Evolutionary conservation across 805 yeast genomes (phyloP).

Genomic region (Scheffersomyces coipomensis): DNA sequence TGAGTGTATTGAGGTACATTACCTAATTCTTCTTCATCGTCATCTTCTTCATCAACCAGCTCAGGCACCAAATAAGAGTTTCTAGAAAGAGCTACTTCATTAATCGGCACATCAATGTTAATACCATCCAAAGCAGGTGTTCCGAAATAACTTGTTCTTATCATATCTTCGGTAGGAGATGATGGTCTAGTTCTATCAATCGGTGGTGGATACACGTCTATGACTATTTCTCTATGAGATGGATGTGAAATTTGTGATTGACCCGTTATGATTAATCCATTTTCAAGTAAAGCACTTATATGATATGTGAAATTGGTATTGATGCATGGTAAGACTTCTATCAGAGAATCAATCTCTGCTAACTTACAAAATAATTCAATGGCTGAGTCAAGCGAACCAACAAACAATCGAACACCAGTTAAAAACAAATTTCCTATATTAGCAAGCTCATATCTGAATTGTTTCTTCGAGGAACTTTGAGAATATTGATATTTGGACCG

Average conservation of each 20-base stretch:
- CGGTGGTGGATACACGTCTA: conserved; percentile 23
- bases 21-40: conserved; percentile 48
- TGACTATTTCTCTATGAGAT: conserved; percentile 19
- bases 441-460: conserved; percentile 73
- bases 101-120: conserved; percentile 4
- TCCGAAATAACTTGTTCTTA: conserved; percentile 4
- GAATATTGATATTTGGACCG: conserved; percentile 48
- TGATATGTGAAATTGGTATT: conserved; percentile 85
- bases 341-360: conserved; percentile 51
- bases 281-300: conserved; percentile 69
- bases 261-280: conserved; percentile 79
- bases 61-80: not conserved
- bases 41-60: conserved; percentile 1
- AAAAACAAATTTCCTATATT: conserved; percentile 82
- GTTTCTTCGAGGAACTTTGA: conserved; percentile 34
- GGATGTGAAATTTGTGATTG: conserved; percentile 96
- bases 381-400: conserved; percentile 83
- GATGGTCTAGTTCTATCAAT: conserved; percentile 21
- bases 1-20: conserved; percentile 71
- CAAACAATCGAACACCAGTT: conserved; percentile 77
- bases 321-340: conserved; percentile 73
- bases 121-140: not conserved
- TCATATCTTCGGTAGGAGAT: conserved; percentile 7
- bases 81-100: conserved; percentile 7
- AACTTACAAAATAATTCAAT: conserved; percentile 72